Percentiles rank a stretch among this genome's conserved stretches.
Conservation (phyloP, 345 rosid species). For the Angophora floribunda region DNA sequence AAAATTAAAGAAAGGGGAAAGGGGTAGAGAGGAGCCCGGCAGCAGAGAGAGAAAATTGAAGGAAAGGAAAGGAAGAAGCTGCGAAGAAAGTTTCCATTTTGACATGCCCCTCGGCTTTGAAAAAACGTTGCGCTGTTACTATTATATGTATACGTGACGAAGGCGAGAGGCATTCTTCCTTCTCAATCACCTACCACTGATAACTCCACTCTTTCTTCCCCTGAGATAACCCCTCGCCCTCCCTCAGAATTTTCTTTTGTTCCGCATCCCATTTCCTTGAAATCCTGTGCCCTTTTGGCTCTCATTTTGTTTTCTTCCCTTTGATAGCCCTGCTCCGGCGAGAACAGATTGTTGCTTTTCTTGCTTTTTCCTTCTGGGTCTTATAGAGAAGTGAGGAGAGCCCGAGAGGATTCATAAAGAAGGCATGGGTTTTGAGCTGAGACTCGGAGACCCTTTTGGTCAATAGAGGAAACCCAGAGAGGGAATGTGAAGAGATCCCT, state of each 20-base stretch:
- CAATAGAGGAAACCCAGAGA: constrained; percentile 8
- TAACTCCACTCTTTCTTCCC: constrained; percentile 25
- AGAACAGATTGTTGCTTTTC: background rate
- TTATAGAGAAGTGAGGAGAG: background rate
- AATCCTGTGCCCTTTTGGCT: background rate
- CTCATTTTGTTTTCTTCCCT: background rate
- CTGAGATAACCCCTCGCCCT: background rate
- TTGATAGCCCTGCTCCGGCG: background rate
- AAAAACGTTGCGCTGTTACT: background rate
- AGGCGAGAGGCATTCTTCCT: constrained; percentile 6
- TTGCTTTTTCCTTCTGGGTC: background rate
- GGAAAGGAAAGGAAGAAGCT: constrained; percentile 3
- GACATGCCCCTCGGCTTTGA: constrained; percentile 12
- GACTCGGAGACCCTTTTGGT: background rate
- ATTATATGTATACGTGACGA: background rate
- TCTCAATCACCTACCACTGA: constrained; percentile 40
- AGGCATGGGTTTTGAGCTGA: constrained; percentile 1
- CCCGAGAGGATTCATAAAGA: background rate
- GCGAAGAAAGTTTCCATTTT: constrained; percentile 26
- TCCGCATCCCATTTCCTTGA: background rate
- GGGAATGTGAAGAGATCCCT: constrained; percentile 17
- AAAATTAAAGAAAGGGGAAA: background rate
- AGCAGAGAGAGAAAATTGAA: background rate
- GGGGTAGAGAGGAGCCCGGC: background rate
- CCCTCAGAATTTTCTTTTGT: background rate